Evolutionary conservation across 2,329 filamentous ascomycete species (phyloP), one percentile per base, ranked within the genome.

Genomic region (Verticillium isaacii): DNA sequence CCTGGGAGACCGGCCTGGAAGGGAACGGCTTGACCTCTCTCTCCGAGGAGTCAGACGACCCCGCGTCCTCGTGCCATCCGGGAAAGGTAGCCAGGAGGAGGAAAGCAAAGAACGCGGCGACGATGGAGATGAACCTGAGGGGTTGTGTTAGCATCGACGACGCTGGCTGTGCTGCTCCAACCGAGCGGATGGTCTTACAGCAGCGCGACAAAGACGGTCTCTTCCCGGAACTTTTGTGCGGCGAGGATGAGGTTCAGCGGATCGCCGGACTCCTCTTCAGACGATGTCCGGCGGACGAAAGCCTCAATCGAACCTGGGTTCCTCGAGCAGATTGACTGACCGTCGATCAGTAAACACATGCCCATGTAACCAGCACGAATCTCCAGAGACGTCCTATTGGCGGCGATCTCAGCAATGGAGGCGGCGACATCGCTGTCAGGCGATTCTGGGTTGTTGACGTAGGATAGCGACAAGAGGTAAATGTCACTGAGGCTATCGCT

Each of bases 401-500:
- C 92, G 62, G 96, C 94, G 65, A 99, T 96, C 77, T 95, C 96
- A 64, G 88, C 85, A 68, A 98, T 95, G 61, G 93, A 92, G 15
- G 87, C 87, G 65, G 92, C 89, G 63, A 95, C 90, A 62, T 90
- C 91, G 64, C 96, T 91, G 69, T 91, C 88, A 68, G 94, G 93
- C 32, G 85, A 81, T 2, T 95, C 91, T 23, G 88, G 87, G 78
- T 97, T 97, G 65, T 85, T 82, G 74, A 96, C 81, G 81, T 97
- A 99, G 85, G 96, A 98, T 71, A 99, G 86, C n/a, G 93, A 97
- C 67, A 99, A 91, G 68, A 99, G 87, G 84, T 97, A 99, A 77
- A 99, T 98, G 73, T 89, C 88, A 32, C 45, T n/a, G 15, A 50
- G 59, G 41, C 56, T 45, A 58, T n/a, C 9, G 17, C 9, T 23